phyloP scores from a whole-genome alignment of 192 early-diverging fungal species.

The Coemansia sp. region DNA sequence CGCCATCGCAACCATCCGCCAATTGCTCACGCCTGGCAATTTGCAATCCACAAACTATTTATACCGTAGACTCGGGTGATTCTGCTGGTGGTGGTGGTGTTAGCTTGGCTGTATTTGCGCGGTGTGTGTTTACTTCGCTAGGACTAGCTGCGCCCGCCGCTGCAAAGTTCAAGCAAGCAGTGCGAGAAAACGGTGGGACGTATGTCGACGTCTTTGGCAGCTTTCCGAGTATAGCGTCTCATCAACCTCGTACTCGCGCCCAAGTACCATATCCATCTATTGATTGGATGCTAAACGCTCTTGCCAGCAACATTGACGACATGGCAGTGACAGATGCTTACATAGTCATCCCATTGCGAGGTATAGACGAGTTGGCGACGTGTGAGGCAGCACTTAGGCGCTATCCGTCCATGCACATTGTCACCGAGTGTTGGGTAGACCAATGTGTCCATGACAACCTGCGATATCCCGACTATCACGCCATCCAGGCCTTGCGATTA shows the following conservation, averaged over 20 bases:
- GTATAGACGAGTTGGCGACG: conserved; percentile 12
- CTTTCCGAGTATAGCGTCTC: background rate
- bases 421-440: conserved; percentile 66
- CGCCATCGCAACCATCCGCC: background rate
- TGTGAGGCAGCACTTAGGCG: conserved; percentile 12
- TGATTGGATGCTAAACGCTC: background rate
- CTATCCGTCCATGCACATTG: conserved; percentile 31
- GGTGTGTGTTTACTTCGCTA: conserved; percentile 40
- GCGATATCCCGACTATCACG: conserved; percentile 37
- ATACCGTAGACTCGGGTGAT: background rate
- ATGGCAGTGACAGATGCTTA: conserved; percentile 10
- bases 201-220: conserved; percentile 20
- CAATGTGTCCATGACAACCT: conserved; percentile 53
- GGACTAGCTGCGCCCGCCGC: conserved; percentile 17
- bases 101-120: conserved; percentile 17
- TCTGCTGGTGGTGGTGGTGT: background rate
- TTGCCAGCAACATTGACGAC: conserved; percentile 5
- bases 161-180: conserved; percentile 20
- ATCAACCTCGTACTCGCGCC: background rate
- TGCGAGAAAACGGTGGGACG: conserved; percentile 27
- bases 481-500: conserved; percentile 11
- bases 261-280: background rate
- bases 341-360: conserved; percentile 32
- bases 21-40: background rate
- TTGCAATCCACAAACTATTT: background rate